Evolutionary conservation across 2,329 filamentous ascomycete genomes (phyloP), one percentile per base, ranked within the genome.

Genomic region (Arachnomyces sp.): DNA sequence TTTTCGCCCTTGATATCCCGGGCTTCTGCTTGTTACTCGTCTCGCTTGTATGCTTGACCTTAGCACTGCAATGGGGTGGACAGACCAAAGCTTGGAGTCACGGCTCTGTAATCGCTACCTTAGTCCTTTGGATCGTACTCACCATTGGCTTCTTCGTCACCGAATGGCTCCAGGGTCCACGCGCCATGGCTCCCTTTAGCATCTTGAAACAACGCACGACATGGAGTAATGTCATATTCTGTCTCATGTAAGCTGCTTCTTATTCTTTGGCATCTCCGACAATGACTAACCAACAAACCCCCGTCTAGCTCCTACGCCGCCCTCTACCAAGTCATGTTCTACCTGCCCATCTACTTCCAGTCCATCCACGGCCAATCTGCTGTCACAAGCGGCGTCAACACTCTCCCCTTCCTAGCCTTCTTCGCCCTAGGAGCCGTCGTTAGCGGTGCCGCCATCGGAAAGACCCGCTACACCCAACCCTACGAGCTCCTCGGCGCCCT

Each of bases 51-150:
- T 49, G 48, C 43, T 49, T 51, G n/a, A 43, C 52, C 7, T 48
- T 57, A 5, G 54, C 53, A 9, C 40, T 57, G 18, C 51, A 57
- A 40, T 57, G 53, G 49, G 55, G 53, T 36, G 54, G 52, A 2
- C 31, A 39, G 7, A 49, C 48, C 16, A 50, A 54, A 29, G 17
- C 41, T 3, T 57, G 53, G 54, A 51, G 40, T n/a, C 43, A 51
- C 28, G 36, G 43, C 18, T 30, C 42, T 13, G 46, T 56, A 3
- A 44, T 56, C 17, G 53, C 45, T 3, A 48, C 48, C 13, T 37
- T 56, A 2, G 52, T 55, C 15, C 46, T 42, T 12, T 48, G 50
- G 20, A 42, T 44, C 12, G 34, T 53, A 28, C 38, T 56, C 13
- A 33, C 47, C 29, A 34, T 53, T 28, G 29, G 41, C 16, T 54